phyloP scores from a whole-genome alignment of 148 eudicot species.

The Linanthus parryae region DNA sequence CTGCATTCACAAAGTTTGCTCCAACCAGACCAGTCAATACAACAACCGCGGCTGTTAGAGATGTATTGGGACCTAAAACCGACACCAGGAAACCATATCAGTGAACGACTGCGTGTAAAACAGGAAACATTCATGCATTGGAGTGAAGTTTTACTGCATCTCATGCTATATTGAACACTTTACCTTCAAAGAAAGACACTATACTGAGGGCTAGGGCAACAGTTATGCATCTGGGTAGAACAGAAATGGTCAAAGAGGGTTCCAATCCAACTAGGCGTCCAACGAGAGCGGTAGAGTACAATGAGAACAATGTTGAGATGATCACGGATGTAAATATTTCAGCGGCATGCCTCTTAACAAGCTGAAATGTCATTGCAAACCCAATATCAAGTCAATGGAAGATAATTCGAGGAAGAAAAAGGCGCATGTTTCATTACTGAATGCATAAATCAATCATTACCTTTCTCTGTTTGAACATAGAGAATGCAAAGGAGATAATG shows the following conservation, averaged over 20 bases:
- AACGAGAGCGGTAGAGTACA: slow-evolving; percentile 86
- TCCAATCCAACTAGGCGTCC: slow-evolving; percentile 91
- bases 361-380: too few relatives aligned
- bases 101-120: too few relatives aligned
- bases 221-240: slow-evolving; percentile 96
- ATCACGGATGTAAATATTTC: slow-evolving; percentile 92
- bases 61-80: slow-evolving; percentile 75
- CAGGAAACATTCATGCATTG: not conserved
- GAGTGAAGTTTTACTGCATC: not conserved
- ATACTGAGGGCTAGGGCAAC: slow-evolving; percentile 99
- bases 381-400: too few relatives aligned
- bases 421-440: too few relatives aligned
- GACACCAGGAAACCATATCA: not conserved
- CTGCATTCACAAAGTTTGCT: slow-evolving; percentile 88
- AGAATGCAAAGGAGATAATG: slow-evolving; percentile 94
- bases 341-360: slow-evolving; percentile 94
- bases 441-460: too few relatives aligned
- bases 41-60: slow-evolving; percentile 93
- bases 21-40: slow-evolving; percentile 95
- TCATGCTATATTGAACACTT: not conserved
- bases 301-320: slow-evolving; percentile 66
- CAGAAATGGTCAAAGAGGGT: slow-evolving; percentile 62
- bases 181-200: slow-evolving; percentile 82
- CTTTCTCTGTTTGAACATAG: slow-evolving; percentile 98
- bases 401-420: too few relatives aligned